Evolutionary conservation across 1,284 basidiomycete genomes (phyloP).

Genomic region (Anthracocystis walkeri): DNA sequence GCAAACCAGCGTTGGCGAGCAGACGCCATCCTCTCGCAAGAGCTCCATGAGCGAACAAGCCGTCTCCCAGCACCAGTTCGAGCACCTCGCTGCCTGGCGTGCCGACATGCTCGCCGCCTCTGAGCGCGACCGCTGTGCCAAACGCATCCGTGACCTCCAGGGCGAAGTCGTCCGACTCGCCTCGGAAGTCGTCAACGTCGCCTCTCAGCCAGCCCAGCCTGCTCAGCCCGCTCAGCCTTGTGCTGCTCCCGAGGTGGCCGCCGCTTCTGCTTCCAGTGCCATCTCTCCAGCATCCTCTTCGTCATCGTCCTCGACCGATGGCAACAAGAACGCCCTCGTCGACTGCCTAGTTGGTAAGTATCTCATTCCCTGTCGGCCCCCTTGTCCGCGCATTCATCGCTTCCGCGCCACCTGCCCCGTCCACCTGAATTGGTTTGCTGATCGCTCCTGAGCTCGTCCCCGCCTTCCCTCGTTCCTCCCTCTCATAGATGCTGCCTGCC

Average conservation of each 20-base stretch:
- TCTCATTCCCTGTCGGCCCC: neutral
- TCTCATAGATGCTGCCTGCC: slow-evolving; percentile 43
- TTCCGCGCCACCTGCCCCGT: neutral
- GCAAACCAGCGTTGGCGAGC: slow-evolving; percentile 40
- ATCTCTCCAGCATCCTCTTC: slow-evolving; percentile 35
- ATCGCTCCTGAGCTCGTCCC: slow-evolving; percentile 8
- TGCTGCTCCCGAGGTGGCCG: slow-evolving; percentile 2
- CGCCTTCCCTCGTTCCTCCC: neutral
- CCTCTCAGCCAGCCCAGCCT: slow-evolving; percentile 13
- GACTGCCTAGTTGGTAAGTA: slow-evolving; percentile 62
- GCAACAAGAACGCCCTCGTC: slow-evolving; percentile 49
- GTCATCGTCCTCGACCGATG: slow-evolving; percentile 28
- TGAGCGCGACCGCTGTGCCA: slow-evolving; percentile 30
- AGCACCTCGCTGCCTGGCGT: slow-evolving; percentile 37
- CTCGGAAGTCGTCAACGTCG: slow-evolving; percentile 26
- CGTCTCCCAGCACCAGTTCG: slow-evolving; percentile 22
- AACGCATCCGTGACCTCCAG: slow-evolving; percentile 40
- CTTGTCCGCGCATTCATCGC: neutral
- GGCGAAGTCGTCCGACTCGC: slow-evolving; percentile 39
- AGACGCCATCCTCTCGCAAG: slow-evolving; percentile 43
- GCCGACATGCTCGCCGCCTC: slow-evolving; percentile 28
- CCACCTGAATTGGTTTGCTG: slow-evolving; percentile 13
- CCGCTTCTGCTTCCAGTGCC: slow-evolving; percentile 11
- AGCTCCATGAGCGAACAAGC: slow-evolving; percentile 26
- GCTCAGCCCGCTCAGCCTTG: slow-evolving; percentile 8